These are phyloP conservation scores for Stromatinia cepivora DNA, from an alignment of 2,329 filamentous ascomycete genomes.

Conservation along the genomic window DNA sequence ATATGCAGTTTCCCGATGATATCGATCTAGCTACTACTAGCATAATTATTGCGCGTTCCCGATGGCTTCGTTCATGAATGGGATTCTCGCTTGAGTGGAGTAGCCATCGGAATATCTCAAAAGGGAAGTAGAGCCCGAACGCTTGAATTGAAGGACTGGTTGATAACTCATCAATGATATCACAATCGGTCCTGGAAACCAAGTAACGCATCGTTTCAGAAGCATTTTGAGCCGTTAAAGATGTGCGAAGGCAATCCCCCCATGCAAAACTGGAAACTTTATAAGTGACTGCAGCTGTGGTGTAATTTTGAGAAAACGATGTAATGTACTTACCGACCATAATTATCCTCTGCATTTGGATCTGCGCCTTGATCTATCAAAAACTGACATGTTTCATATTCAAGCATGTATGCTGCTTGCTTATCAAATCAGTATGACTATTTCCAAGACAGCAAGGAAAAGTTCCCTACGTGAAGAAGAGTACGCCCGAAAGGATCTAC, in stretches of 20 bases:
- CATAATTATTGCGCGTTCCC: background rate
- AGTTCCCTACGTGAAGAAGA: background rate
- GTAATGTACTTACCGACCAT: accelerated
- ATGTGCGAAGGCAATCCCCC: accelerated
- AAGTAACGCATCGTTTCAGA: background rate
- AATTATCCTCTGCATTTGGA: accelerated
- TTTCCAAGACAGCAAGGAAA: background rate
- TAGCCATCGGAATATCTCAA: background rate
- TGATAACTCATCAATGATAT: background rate
- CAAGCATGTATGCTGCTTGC: accelerated
- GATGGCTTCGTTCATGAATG: background rate
- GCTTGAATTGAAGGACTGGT: accelerated
- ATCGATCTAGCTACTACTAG: accelerated
- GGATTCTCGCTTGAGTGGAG: too few species aligned
- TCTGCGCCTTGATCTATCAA: background rate
- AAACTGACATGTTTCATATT: background rate
- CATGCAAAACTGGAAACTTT: background rate
- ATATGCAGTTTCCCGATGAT: accelerated
- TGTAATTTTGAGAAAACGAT: accelerated
- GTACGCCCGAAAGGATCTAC: accelerated
- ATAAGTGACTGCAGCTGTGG: background rate
- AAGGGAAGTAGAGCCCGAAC: accelerated
- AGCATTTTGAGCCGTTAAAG: background rate
- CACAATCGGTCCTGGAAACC: background rate
- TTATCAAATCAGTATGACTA: accelerated